Conservation (phyloP, 805 yeast species). For the Candida manassasensis region DNA sequence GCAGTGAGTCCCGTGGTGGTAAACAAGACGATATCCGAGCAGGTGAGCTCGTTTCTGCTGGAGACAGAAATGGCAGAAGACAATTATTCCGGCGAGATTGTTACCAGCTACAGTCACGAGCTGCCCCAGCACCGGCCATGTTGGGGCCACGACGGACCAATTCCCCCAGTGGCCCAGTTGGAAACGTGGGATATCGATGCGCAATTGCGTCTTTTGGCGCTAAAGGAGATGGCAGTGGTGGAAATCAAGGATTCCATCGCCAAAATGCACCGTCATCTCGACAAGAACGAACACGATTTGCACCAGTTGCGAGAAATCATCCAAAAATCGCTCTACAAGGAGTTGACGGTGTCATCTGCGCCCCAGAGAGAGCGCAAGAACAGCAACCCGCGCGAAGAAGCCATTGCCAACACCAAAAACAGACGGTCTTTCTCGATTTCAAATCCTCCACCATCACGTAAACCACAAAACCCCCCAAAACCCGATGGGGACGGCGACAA, state of each 20-base stretch:
- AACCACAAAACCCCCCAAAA: conserved; percentile 1
- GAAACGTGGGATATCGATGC: conserved; percentile 40
- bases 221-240: conserved; percentile 63
- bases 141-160: conserved; percentile 26
- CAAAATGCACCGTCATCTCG: conserved; percentile 35
- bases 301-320: conserved; percentile 45
- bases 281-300: conserved; percentile 45
- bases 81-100: too few relatives aligned
- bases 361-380: conserved; percentile 13
- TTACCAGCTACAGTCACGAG: too few relatives aligned
- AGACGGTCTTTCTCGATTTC: conserved; percentile 14
- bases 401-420: conserved; percentile 26
- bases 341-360: conserved; percentile 19
- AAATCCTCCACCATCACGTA: conserved; percentile 1
- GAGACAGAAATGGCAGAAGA: too few relatives aligned
- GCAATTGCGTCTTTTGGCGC: conserved; percentile 56
- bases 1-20: conserved; percentile 24
- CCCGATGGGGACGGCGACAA: not conserved
- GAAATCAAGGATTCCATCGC: conserved; percentile 57
- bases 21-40: too few relatives aligned
- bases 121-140: too few relatives aligned
- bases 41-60: too few relatives aligned
- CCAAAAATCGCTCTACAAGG: conserved; percentile 42
- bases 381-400: conserved; percentile 25
- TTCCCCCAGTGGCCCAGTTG: conserved; percentile 20